These are phyloP conservation scores for Cucurbita moschata DNA, from an alignment of 306 rosid genomes.

Conservation along the genomic window DNA sequence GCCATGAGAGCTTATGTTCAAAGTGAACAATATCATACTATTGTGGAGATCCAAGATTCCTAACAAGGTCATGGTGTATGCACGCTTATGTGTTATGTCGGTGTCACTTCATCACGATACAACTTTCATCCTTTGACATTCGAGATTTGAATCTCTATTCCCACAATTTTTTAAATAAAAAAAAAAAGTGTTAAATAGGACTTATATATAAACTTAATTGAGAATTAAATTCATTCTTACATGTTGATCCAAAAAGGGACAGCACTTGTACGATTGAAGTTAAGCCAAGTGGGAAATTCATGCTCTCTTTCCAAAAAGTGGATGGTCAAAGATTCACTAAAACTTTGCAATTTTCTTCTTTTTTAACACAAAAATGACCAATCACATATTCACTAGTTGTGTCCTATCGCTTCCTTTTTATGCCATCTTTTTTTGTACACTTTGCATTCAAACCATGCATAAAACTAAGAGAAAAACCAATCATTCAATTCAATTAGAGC, in stretches of 20 bases:
- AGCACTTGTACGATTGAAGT: background rate
- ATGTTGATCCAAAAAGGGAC: background rate
- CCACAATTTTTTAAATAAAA: no score
- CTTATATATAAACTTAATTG: background rate
- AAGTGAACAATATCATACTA: no score
- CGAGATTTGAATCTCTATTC: no score
- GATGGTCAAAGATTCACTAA: slow-evolving; percentile 5
- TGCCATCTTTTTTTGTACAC: background rate
- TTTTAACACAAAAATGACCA: background rate
- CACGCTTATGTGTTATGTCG: no score
- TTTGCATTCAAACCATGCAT: background rate
- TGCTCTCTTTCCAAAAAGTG: background rate
- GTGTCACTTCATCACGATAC: no score
- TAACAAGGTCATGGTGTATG: no score
- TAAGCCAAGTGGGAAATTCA: background rate
- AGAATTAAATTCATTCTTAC: background rate
- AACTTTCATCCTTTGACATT: no score
- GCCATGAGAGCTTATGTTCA: no score
- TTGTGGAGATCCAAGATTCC: no score
- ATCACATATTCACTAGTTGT: background rate
- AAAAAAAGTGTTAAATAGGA: no score
- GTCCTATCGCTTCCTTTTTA: background rate
- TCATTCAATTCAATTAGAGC: background rate
- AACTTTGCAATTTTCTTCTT: background rate
- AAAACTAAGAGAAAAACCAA: background rate